Conservation (phyloP, 106 monocot genomes). For the Chionographis japonica region DNA sequence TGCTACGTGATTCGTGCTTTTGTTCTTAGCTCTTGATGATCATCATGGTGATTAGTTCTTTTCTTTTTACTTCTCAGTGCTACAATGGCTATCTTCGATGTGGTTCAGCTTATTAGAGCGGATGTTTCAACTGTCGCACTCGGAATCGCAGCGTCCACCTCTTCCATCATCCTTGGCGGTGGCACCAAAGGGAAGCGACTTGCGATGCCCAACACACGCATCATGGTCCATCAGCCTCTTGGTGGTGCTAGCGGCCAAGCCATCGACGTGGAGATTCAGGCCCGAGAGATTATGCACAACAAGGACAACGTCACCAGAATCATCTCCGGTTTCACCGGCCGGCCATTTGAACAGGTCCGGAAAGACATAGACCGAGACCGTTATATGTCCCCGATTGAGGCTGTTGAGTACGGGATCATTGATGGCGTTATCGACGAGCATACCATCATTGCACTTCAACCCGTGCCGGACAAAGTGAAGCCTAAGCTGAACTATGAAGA, state of each 20-base stretch:
- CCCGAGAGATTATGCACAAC: slow-evolving; percentile 75
- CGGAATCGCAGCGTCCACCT: slow-evolving; percentile 78
- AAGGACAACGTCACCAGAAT: slow-evolving; percentile 66
- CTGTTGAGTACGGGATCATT: slow-evolving; percentile 86
- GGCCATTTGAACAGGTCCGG: slow-evolving; percentile 66
- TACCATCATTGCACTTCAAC: slow-evolving; percentile 59
- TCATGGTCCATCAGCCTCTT: slow-evolving; percentile 94
- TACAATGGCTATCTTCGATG: slow-evolving; percentile 89
- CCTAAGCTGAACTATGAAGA: slow-evolving; percentile 55
- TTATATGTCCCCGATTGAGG: slow-evolving; percentile 91
- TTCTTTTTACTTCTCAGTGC: slow-evolving; percentile 43
- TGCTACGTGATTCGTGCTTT: too few relatives aligned
- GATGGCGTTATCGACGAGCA: slow-evolving; percentile 80
- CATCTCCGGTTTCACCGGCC: slow-evolving; percentile 69
- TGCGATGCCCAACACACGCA: slow-evolving; percentile 84
- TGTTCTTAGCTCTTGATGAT: too few relatives aligned
- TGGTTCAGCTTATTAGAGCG: slow-evolving; percentile 79
- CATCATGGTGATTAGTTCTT: background rate
- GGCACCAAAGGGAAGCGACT: slow-evolving; percentile 86
- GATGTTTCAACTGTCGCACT: slow-evolving; percentile 84
- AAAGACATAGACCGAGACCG: slow-evolving; percentile 89
- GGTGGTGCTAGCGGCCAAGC: slow-evolving; percentile 91
- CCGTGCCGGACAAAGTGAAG: slow-evolving; percentile 70
- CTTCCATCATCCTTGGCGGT: slow-evolving; percentile 81
- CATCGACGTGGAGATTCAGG: slow-evolving; percentile 79